These are phyloP conservation scores for Hydnum rufescens DNA, from an alignment of 768 basidiomycete species.

Conservation along the genomic window DNA sequence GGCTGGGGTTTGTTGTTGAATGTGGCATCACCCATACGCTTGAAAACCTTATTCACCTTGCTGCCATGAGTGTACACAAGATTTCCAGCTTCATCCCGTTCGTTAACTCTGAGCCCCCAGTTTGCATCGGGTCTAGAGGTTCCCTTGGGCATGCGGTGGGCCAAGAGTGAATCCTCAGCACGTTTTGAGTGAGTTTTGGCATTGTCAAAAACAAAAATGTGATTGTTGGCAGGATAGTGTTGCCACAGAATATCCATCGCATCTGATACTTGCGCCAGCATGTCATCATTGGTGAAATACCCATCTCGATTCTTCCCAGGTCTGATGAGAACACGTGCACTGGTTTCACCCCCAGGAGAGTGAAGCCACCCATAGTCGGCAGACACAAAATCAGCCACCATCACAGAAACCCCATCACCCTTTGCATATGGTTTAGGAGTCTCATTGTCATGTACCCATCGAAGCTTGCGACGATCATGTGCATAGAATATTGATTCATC, in stretches of 20 bases:
- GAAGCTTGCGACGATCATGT: slow-evolving; percentile 16
- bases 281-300: slow-evolving; percentile 12
- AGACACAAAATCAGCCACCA: too few relatives aligned
- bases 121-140: neutral
- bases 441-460: too few relatives aligned
- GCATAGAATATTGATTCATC: too few relatives aligned
- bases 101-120: too few relatives aligned
- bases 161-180: slow-evolving; percentile 17
- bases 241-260: slow-evolving; percentile 20
- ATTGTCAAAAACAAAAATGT: slow-evolving; percentile 20
- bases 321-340: neutral
- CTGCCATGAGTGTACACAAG: neutral
- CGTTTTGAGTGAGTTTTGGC: slow-evolving; percentile 21
- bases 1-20: too few relatives aligned
- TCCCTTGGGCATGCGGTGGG: slow-evolving; percentile 20
- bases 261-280: slow-evolving; percentile 14
- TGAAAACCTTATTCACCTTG: too few relatives aligned
- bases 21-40: too few relatives aligned
- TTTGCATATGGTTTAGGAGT: too few relatives aligned
- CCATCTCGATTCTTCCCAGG: slow-evolving; percentile 8
- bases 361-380: too few relatives aligned
- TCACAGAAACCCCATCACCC: too few relatives aligned
- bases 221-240: slow-evolving; percentile 17
- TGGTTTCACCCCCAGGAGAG: too few relatives aligned
- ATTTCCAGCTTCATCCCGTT: too few relatives aligned